phyloP scores from a whole-genome alignment of 2,329 filamentous ascomycete genomes.

The Cordyceps farinosa region DNA sequence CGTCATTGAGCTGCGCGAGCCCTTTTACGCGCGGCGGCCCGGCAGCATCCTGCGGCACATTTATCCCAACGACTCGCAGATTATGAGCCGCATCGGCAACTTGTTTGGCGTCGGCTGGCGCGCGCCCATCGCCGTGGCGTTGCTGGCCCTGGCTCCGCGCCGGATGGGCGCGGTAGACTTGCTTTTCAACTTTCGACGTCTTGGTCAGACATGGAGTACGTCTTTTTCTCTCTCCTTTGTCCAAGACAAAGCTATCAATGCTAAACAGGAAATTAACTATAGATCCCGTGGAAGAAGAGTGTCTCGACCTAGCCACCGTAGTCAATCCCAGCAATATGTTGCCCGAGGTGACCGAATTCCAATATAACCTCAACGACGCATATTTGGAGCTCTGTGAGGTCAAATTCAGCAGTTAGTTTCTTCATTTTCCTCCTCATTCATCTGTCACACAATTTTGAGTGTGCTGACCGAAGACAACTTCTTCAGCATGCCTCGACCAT shows the following conservation, averaged over 20 bases:
- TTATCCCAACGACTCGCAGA: neutral
- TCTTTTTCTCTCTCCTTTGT: neutral
- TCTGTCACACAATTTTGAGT: no score
- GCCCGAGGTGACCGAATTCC: conserved; percentile 1
- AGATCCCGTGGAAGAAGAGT: neutral
- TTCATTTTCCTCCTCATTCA: no score
- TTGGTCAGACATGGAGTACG: neutral
- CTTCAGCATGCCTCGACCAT: no score
- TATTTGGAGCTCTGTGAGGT: neutral
- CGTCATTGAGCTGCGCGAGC: neutral
- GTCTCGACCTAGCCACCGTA: neutral
- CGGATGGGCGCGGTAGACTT: neutral
- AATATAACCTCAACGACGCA: neutral
- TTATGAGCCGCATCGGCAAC: neutral
- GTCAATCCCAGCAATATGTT: neutral
- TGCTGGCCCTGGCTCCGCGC: neutral
- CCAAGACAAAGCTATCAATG: neutral
- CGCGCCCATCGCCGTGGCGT: neutral
- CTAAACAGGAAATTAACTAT: neutral
- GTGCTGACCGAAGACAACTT: no score
- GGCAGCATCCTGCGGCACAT: neutral
- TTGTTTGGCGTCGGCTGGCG: conserved; percentile 1
- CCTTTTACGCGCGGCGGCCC: neutral
- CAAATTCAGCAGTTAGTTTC: neutral
- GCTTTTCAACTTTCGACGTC: neutral